Conservation (phyloP, 140 eudicot species). For the Stevia rebaudiana region DNA sequence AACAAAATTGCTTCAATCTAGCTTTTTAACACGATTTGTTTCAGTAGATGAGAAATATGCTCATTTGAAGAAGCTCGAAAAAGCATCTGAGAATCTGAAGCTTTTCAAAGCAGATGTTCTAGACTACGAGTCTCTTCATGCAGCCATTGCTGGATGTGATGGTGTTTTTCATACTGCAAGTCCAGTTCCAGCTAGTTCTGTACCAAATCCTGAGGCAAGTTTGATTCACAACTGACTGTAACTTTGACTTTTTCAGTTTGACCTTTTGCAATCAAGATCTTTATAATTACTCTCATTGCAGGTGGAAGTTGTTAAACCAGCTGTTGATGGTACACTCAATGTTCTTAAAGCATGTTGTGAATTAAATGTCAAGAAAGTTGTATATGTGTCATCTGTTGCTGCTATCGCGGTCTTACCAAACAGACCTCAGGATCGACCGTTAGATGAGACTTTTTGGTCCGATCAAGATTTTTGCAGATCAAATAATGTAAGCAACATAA, state of each 20-base stretch:
- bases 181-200: constrained; percentile 66
- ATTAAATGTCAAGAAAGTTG: constrained; percentile 56
- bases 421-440: constrained; percentile 48
- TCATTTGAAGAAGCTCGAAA: constrained; percentile 55
- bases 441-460: constrained; percentile 87
- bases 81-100: constrained; percentile 51
- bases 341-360: constrained; percentile 80
- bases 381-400: constrained; percentile 65
- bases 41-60: constrained; percentile 47
- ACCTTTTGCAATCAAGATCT: background rate
- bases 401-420: constrained; percentile 55
- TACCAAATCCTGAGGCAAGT: constrained; percentile 72
- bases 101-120: constrained; percentile 68
- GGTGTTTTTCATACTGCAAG: constrained; percentile 75
- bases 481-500: constrained; percentile 45
- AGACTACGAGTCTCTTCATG: constrained; percentile 41
- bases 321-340: constrained; percentile 73
- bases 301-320: constrained; percentile 78
- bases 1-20: background rate
- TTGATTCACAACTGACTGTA: background rate
- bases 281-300: constrained; percentile 26
- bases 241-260: background rate
- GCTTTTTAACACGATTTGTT: constrained; percentile 2
- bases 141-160: constrained; percentile 54
- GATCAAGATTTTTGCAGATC: constrained; percentile 62